phyloP scores from a whole-genome alignment of 306 rosid species.

The Oxytropis ochrocephala region DNA sequence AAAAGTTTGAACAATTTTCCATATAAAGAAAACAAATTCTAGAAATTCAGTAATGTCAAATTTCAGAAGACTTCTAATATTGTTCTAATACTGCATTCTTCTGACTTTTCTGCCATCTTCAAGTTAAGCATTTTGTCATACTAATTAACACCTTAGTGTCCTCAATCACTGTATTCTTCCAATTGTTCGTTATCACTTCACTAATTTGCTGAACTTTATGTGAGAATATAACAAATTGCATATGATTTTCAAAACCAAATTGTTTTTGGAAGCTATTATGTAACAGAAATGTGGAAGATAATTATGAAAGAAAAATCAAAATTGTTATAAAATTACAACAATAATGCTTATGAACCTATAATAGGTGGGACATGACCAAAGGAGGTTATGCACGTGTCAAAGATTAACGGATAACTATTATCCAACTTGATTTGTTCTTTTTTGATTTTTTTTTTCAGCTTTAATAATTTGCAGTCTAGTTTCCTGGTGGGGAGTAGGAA shows the following conservation, averaged over 20 bases:
- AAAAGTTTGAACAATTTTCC: not conserved
- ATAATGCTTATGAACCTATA: conserved; percentile 35
- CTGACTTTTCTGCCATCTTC: conserved; percentile 22
- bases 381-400: conserved; percentile 10
- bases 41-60: conserved; percentile 1
- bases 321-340: not conserved
- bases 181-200: conserved; percentile 28
- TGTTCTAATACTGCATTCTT: not conserved
- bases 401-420: not conserved
- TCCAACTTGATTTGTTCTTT: not conserved
- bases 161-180: not conserved
- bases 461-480: conserved; percentile 27
- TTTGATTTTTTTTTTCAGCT: conserved; percentile 10
- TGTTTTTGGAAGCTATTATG: not conserved
- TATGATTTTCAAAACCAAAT: not conserved
- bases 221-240: not conserved
- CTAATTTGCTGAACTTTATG: conserved; percentile 15
- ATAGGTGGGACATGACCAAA: conserved; percentile 26
- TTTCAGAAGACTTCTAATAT: not conserved
- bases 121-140: not conserved
- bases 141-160: not conserved
- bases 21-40: not conserved
- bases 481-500: conserved; percentile 66
- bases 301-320: conserved; percentile 10
- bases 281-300: not conserved